Conservation (phyloP, 1,139 yeast genomes). For the Blastobotrys raffinosifermentans region DNA sequence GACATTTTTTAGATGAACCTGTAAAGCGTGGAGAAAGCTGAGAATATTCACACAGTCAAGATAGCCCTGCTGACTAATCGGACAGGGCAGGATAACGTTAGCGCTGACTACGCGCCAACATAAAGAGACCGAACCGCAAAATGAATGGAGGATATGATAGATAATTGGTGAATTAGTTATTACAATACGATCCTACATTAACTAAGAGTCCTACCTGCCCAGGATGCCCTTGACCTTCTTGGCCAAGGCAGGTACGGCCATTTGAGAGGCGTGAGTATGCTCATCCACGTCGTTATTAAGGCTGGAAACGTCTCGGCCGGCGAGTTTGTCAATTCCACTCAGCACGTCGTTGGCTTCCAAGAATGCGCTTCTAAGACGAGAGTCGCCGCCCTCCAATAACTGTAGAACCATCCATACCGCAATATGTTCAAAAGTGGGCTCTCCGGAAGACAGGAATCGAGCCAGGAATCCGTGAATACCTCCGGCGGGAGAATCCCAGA, state of each 20-base stretch:
- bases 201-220: not conserved
- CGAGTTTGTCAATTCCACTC: slow-evolving; percentile 30
- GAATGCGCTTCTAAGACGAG: slow-evolving; percentile 44
- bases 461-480: slow-evolving; percentile 83
- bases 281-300: slow-evolving; percentile 19
- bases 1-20: too few species aligned
- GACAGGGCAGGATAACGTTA: too few species aligned
- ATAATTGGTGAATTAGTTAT: too few species aligned
- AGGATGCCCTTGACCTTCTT: slow-evolving; percentile 22
- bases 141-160: too few species aligned
- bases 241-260: slow-evolving; percentile 35
- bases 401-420: slow-evolving; percentile 97
- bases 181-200: too few species aligned
- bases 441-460: slow-evolving; percentile 74
- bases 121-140: too few species aligned
- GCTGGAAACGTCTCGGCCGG: slow-evolving; percentile 25
- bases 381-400: slow-evolving; percentile 79
- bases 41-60: too few species aligned
- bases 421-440: slow-evolving; percentile 96
- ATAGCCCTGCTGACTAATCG: too few species aligned
- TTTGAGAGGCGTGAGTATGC: slow-evolving; percentile 29
- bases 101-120: too few species aligned
- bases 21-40: too few species aligned
- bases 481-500: slow-evolving; percentile 76
- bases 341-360: slow-evolving; percentile 31